Percentiles rank a stretch among this genome's conserved stretches.
These are phyloP conservation scores for Bjerkandera adusta DNA, from an alignment of 1,284 basidiomycete genomes.

Conservation along the genomic window DNA sequence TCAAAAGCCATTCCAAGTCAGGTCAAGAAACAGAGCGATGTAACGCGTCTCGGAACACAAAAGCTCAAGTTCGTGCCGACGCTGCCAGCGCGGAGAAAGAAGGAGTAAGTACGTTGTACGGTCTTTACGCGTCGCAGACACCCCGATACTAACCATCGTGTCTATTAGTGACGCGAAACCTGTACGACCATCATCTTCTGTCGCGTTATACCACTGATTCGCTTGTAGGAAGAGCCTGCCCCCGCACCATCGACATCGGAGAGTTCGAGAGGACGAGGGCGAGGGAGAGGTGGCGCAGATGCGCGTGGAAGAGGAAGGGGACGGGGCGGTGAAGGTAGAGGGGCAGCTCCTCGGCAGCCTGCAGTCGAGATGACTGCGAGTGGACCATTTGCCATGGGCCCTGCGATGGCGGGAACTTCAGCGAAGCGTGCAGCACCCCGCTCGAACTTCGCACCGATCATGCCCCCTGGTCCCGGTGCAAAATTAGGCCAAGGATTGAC, in stretches of 20 bases:
- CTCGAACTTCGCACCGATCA: constrained; percentile 49
- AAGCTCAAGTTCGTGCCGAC: constrained; percentile 81
- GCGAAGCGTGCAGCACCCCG: constrained; percentile 49
- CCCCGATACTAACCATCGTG: too few relatives aligned
- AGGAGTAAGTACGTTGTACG: constrained; percentile 57
- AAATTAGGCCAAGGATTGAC: constrained; percentile 49
- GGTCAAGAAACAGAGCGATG: constrained; percentile 67
- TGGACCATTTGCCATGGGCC: constrained; percentile 84
- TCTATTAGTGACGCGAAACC: too few relatives aligned
- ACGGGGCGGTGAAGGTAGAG: constrained; percentile 40
- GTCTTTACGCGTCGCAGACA: too few relatives aligned
- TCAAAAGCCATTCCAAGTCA: constrained; percentile 68
- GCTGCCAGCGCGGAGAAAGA: constrained; percentile 66
- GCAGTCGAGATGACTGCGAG: constrained; percentile 75
- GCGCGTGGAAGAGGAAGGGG: constrained; percentile 17
- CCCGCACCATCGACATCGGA: constrained; percentile 30
- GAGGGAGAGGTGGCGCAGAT: constrained; percentile 26
- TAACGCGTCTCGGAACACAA: constrained; percentile 67
- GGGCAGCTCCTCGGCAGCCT: constrained; percentile 46
- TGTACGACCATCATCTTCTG: too few relatives aligned
- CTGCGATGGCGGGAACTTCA: constrained; percentile 58
- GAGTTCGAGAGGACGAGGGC: constrained; percentile 27
- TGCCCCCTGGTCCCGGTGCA: constrained; percentile 34
- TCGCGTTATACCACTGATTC: constrained; percentile 13
- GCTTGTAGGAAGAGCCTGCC: constrained; percentile 22